Base-by-base conservation (phyloP, 1,284 basidiomycete species). In the Ganoderma leucocontextum region DNA sequence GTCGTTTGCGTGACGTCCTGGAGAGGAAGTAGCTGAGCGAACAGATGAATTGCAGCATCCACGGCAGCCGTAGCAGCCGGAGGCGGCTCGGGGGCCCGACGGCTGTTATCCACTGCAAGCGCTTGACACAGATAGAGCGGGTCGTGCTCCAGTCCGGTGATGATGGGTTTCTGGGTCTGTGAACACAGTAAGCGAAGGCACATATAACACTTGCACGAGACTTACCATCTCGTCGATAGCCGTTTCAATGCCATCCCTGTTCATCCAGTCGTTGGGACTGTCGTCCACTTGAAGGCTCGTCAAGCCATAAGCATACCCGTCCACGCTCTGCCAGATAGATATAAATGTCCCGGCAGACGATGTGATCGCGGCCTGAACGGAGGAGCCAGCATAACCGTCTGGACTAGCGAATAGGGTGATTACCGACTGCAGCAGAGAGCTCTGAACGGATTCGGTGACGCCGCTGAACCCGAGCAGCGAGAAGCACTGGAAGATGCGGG, bases 271-370 rank as follows among this genome's bases (percentile, higher is more conserved):
- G 53, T 85, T 80, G 61, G 77, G 63, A 17, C 65, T 65, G 63
- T 84, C 86, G 10, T 82, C 78, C 15, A 88, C 78, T 52, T 89
- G 86, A 33, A 93, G 82, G 63, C 89, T 94, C 1, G 95, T 96
- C 12, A 99, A 89, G 3, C 97, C 98, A 80, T 95, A 97, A 0
- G 93, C 96, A 79, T 96, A 97, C 0, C 95, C 95, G 78, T 99
- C 97, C 0, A 87, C 84, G 65, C 89, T 88, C 68, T 93, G 89
- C 97, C 98, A 99, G 8, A 99, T 86, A 15, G 87, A 90, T 4
- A 89, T 91, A 78, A 98, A 97, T 1, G 89, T 86, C 5, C 96
- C 96, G 0, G 95, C 87, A 42, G 94, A 95, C 0, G 94, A 91
- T 0, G 94, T 93, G 70, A 98, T 98, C 0, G 96, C 95, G 0